A percentile compares a stretch with the other conserved stretches of the same genome.
Evolutionary conservation across 352 stramenopile species (phyloP).

Genomic region (Aphanomyces invadans): DNA sequence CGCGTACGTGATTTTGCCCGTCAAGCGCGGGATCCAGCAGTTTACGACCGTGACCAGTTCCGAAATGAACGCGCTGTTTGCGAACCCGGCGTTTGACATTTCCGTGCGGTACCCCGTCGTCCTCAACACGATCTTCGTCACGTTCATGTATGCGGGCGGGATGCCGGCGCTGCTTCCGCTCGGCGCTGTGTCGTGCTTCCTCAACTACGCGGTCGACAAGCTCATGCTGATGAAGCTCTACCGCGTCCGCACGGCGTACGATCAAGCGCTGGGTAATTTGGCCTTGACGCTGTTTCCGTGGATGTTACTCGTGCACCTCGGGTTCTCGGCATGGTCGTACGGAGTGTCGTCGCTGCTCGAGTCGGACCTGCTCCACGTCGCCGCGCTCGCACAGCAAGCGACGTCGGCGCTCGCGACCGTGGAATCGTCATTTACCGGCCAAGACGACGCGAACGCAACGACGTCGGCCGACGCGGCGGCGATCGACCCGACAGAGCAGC

Average conservation of each 20-base stretch:
- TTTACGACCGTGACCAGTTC: constrained; percentile 54
- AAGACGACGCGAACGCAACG: constrained; percentile 19
- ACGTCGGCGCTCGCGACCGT: constrained; percentile 27
- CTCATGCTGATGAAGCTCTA: constrained; percentile 66
- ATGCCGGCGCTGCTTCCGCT: constrained; percentile 76
- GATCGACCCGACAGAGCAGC: constrained; percentile 31
- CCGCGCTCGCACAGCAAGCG: constrained; percentile 35
- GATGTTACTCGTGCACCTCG: constrained; percentile 59
- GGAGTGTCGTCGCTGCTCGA: constrained; percentile 62
- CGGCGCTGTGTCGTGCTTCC: constrained; percentile 43
- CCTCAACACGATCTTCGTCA: constrained; percentile 80
- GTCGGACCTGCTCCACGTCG: constrained; percentile 42
- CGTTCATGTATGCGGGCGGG: constrained; percentile 70
- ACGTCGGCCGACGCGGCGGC: not conserved
- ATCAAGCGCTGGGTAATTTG: constrained; percentile 61
- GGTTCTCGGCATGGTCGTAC: constrained; percentile 79
- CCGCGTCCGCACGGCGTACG: constrained; percentile 70
- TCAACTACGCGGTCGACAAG: constrained; percentile 79
- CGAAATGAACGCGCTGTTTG: constrained; percentile 73
- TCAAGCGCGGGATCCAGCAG: constrained; percentile 36
- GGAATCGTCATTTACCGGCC: constrained; percentile 21
- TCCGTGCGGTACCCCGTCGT: constrained; percentile 74
- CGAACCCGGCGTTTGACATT: constrained; percentile 62
- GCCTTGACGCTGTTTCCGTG: constrained; percentile 53
- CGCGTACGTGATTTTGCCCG: constrained; percentile 47